Evolutionary conservation across 2,329 filamentous ascomycete species (phyloP).

Genomic region (Lecanicillium sp.): DNA sequence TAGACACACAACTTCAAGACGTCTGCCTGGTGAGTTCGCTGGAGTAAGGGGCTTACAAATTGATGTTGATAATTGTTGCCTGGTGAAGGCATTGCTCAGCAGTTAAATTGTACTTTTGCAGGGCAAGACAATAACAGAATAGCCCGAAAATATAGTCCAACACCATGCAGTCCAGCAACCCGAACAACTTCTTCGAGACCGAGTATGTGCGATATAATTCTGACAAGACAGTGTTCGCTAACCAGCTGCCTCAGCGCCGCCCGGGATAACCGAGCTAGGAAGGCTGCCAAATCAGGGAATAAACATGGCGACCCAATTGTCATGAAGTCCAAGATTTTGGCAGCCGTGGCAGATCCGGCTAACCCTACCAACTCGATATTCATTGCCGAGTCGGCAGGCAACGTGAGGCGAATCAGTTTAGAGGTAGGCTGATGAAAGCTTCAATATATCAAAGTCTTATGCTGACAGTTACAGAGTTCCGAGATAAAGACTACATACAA

Average conservation of each 20-base stretch:
- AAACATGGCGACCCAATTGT: constrained; percentile 72
- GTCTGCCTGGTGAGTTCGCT: not conserved
- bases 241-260: constrained; percentile 31
- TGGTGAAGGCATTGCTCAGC: too few species aligned
- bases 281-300: constrained; percentile 64
- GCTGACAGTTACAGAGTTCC: constrained; percentile 17
- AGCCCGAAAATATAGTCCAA: too few species aligned
- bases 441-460: not conserved
- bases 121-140: too few species aligned
- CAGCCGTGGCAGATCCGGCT: constrained; percentile 58
- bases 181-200: constrained; percentile 86
- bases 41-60: too few species aligned
- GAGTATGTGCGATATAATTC: constrained; percentile 49
- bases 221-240: constrained; percentile 22
- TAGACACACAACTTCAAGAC: not conserved
- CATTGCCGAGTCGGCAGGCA: constrained; percentile 81
- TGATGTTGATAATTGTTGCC: too few species aligned
- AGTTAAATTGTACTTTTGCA: too few species aligned
- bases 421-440: constrained; percentile 45
- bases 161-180: constrained; percentile 61
- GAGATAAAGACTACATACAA: constrained; percentile 43
- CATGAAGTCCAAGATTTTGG: constrained; percentile 80
- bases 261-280: constrained; percentile 44
- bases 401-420: constrained; percentile 63
- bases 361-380: constrained; percentile 54